A percentile compares a stretch with the other conserved stretches of the same genome.
Evolutionary conservation across 352 stramenopile species (phyloP).

Genomic region (Phytophthora quininea): DNA sequence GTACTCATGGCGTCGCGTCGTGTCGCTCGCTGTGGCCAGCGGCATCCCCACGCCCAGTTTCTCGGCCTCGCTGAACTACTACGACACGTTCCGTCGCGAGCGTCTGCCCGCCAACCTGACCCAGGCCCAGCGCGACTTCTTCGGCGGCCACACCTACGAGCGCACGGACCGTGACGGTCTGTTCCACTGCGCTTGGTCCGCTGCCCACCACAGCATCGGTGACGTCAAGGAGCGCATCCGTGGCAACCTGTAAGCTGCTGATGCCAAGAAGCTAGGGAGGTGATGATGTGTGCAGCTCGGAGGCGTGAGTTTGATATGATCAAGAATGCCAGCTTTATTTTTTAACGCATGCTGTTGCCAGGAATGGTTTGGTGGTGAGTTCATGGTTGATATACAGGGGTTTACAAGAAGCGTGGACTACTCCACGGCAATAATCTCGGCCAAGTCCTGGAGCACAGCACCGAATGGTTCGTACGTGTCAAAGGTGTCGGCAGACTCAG

Average conservation of each 20-base stretch:
- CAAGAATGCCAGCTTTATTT: constrained; percentile 35
- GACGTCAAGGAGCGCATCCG: constrained; percentile 93
- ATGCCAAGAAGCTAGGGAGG: constrained; percentile 7
- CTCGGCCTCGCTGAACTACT: constrained; percentile 96
- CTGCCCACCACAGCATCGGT: constrained; percentile 96
- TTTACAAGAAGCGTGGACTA: constrained; percentile 11
- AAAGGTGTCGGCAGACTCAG: no score
- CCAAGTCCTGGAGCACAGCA: constrained; percentile 31
- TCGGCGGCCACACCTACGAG: constrained; percentile 99
- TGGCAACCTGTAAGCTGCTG: constrained; percentile 87
- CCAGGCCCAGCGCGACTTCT: constrained; percentile 99
- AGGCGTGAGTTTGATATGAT: constrained; percentile 39
- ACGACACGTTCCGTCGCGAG: constrained; percentile 97
- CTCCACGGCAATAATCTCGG: constrained; percentile 44
- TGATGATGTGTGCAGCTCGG: constrained; percentile 12
- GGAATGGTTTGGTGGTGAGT: no score
- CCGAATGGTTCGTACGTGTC: constrained; percentile 10
- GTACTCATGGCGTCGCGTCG: constrained; percentile 96
- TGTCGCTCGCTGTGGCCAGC: constrained; percentile 95
- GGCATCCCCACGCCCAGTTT: constrained; percentile 94
- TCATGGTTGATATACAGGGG: no score
- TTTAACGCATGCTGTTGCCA: constrained; percentile 10
- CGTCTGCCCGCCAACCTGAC: constrained; percentile 96
- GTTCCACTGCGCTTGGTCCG: constrained; percentile 98
- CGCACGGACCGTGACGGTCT: constrained; percentile 93